Evolutionary conservation across 2,329 filamentous ascomycete species (phyloP).

Genomic region (Rosellinia necatrix): DNA sequence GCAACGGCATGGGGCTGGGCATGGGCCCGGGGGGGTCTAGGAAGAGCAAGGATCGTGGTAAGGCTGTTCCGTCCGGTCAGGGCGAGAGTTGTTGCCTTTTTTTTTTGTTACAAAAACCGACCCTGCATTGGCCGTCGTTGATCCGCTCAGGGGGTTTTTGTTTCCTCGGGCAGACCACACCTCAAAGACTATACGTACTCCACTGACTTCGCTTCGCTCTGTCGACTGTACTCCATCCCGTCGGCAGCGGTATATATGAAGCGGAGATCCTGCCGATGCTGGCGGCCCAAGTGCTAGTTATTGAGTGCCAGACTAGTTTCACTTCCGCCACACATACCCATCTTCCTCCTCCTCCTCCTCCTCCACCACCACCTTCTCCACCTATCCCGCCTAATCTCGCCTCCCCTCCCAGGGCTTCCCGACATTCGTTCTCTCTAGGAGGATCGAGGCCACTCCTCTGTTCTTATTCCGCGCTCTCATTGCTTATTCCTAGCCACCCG

Average conservation of each 20-base stretch:
- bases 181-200: too few relatives aligned
- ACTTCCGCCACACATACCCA: conserved; percentile 6
- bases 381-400: not conserved
- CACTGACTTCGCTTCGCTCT: too few relatives aligned
- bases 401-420: conserved; percentile 1
- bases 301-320: conserved; percentile 9
- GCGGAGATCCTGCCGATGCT: conserved; percentile 17
- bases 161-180: conserved; percentile 1
- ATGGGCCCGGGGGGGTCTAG: not conserved
- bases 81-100: conserved; percentile 1
- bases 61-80: conserved; percentile 21
- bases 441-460: not conserved
- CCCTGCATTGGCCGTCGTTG: conserved; percentile 9
- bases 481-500: conserved; percentile 11
- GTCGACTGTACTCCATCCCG: too few relatives aligned
- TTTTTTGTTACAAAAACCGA: conserved; percentile 2
- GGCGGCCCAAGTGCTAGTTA: not conserved
- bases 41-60: conserved; percentile 15
- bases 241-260: conserved; percentile 41
- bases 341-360: too few relatives aligned
- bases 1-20: conserved; percentile 8
- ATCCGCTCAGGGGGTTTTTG: conserved; percentile 7
- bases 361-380: too few relatives aligned
- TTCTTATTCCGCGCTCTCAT: not conserved
- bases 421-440: not conserved